Base-by-base conservation (phyloP, 75 land plant genomes). In the Picea sitchensis region DNA sequence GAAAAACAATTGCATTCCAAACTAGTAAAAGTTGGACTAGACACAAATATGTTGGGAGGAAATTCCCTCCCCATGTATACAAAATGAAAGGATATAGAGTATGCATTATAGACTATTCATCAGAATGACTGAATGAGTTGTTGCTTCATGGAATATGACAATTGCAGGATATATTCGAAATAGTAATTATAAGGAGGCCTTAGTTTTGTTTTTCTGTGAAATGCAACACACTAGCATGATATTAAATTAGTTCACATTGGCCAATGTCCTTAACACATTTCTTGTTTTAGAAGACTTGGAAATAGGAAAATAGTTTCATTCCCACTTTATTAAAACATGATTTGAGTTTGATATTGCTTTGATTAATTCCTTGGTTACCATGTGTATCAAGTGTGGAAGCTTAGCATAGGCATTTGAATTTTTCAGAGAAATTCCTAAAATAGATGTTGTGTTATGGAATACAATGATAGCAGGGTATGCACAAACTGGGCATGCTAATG, bases 231-330 rank as follows among this genome's bases (percentile, higher is more conserved):
- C 79, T 63, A 60, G 80, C 14, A 23, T 92, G 23, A 38, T 81
- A 38, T 76, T 90, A 80, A 91, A 92, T 68, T 81, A 63, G 21
- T 79, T 92, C 58, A 88, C 94, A 26, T 85, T 93, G 79, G 82
- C 88, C 58, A 90, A 91, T 38, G 95, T 91, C 18, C 77, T 92
- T 58, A 74, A 78, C 72, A 90, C 94, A 5, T 92, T 91, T 80
- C 81, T 79, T 54, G 87, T 87, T 81, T 76, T 87, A 34, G 91
- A 89, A 41, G 54, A 86, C 13, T 82, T 88, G 14, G 86, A 77
- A 14, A 86, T 85, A 76, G 93, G 90, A 62, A 62, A 82, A 79
- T 77, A 14, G 14, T 26, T 64, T 23, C 67, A 64, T 64, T 13
- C 67, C 67, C 3, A 11, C 67, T 23, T 64, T 23, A 6, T 64